Evolutionary conservation across 2,329 filamentous ascomycete species (phyloP), one percentile per base, ranked within the genome.

Genomic region (Colletotrichum sp.): DNA sequence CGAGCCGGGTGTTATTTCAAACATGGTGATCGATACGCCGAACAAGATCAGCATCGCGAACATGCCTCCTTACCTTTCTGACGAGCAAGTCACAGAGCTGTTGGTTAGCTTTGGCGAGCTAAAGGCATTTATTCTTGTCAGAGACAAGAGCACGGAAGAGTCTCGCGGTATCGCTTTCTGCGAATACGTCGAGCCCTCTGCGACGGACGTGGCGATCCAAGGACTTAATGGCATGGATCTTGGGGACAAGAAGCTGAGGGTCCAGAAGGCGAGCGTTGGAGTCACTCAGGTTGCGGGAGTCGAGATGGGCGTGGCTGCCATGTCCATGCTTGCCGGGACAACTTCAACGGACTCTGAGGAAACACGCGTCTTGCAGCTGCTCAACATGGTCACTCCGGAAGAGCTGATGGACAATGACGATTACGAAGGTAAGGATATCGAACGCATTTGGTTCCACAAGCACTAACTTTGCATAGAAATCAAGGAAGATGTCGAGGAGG

Each of bases 371-470:
- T 83, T 99, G 74, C 96, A 98, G 84, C 87, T 99, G 75, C 90
- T 99, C 80, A 99, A 99, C 87, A 99, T 99, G 97, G 96, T 99
- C 43, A 99, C 97, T 0, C 90, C 95, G 0, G 97, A 99, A 79
- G 97, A 99, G 84, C 87, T 99, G 29, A 92, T 98, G 84, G 96
- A 98, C 81, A 93, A 92, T 66, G 96, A 98, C 43, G 97, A 99
- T 80, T 98, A 98, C 80, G 94, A 98, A 85, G 96, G 96, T 96
- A 89, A 81, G 87, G 78, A 59, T 16, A 15, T 57, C n/a, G 3
- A 18, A 2, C 8, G 13, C 24, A 8, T 2, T 18, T 29, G 15
- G 15, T 12, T 7, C 6, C 13, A 29, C 21, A 16, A 15, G 31
- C 27, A 24, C 72, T 75, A 51, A 75, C 43, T 21, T 21, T 6